Evolutionary conservation across 2,329 filamentous ascomycete genomes (phyloP).

Genomic region (Penicillium digitatum): DNA sequence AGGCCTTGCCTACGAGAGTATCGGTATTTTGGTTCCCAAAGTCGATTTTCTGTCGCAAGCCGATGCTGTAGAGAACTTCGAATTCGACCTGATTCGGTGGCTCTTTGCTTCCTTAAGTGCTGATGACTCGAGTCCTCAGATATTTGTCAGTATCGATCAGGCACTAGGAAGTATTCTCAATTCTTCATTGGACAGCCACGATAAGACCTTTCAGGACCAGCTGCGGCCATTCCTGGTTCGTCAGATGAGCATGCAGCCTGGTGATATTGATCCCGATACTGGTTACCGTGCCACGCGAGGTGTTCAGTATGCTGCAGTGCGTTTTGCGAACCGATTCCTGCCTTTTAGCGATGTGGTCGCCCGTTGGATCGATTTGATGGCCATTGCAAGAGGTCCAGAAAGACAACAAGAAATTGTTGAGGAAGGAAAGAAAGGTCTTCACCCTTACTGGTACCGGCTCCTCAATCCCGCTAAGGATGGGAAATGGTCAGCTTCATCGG

Average conservation of each 20-base stretch:
- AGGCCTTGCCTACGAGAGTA: constrained; percentile 81
- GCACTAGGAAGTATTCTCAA: constrained; percentile 74
- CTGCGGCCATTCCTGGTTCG: constrained; percentile 60
- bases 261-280: constrained; percentile 37
- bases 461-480: constrained; percentile 52
- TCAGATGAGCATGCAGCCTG: constrained; percentile 57
- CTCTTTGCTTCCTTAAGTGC: constrained; percentile 78
- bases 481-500: constrained; percentile 43
- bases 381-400: constrained; percentile 58
- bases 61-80: constrained; percentile 44
- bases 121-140: constrained; percentile 67
- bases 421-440: constrained; percentile 82
- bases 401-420: constrained; percentile 81
- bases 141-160: constrained; percentile 84
- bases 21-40: constrained; percentile 67
- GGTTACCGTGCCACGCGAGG: constrained; percentile 58
- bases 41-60: constrained; percentile 37
- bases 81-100: constrained; percentile 61
- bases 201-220: constrained; percentile 40
- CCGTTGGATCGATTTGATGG: constrained; percentile 84
- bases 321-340: constrained; percentile 86
- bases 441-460: constrained; percentile 69
- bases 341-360: constrained; percentile 73
- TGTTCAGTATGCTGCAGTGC: constrained; percentile 74
- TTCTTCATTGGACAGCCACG: constrained; percentile 50